A percentile compares a stretch with the other conserved stretches of the same genome.
Conservation (phyloP, 495 filamentous ascomycete species). For the Daldinia loculata region DNA sequence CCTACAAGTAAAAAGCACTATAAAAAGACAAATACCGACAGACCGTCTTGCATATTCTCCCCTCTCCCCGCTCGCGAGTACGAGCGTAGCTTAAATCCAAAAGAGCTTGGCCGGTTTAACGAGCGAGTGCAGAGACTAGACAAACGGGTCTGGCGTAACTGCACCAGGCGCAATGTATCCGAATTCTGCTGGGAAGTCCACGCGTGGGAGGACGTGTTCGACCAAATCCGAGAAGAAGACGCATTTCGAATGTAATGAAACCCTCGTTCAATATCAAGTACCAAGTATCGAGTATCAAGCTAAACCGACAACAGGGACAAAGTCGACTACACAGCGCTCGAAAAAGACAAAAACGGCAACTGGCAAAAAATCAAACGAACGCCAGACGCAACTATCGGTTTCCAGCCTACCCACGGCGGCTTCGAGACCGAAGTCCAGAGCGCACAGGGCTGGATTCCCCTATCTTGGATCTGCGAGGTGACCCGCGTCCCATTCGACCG, state of each 20-base stretch:
- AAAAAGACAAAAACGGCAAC: background rate
- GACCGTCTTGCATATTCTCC: background rate
- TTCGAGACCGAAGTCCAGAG: conserved; percentile 1
- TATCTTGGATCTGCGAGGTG: background rate
- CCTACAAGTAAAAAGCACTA: background rate
- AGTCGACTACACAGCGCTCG: background rate
- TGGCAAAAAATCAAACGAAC: background rate
- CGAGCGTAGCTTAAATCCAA: background rate
- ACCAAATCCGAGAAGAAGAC: background rate
- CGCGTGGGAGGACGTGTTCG: background rate
- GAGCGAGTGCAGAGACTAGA: background rate
- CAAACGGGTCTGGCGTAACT: background rate
- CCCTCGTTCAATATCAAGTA: too few species aligned
- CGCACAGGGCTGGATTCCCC: background rate
- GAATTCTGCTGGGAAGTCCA: conserved; percentile 6
- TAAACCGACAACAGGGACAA: background rate
- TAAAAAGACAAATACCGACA: background rate
- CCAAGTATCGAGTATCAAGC: background rate
- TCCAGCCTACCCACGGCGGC: background rate
- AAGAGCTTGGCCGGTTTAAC: background rate
- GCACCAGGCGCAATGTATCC: background rate
- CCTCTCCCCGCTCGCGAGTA: background rate
- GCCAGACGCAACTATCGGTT: background rate
- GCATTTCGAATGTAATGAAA: background rate
- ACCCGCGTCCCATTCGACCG: background rate